Percentiles rank a stretch among this genome's conserved stretches.
phyloP scores from a whole-genome alignment of 805 yeast genomes.

The Candida krabiensis region DNA sequence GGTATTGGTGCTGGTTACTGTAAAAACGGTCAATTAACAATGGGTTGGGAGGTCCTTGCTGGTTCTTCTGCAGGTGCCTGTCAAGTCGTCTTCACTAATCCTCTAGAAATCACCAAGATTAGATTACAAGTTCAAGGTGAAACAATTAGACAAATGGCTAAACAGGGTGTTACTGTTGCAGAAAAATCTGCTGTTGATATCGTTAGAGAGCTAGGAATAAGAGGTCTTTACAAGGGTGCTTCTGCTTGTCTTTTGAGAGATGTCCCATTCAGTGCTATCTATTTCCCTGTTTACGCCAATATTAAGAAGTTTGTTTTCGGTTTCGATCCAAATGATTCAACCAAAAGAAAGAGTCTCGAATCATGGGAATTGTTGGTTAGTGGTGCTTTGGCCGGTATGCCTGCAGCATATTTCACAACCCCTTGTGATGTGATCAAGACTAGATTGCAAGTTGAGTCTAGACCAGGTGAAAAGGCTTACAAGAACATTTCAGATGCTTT shows the following conservation, averaged over 20 bases:
- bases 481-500: conserved; percentile 78
- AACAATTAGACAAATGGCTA: conserved; percentile 39
- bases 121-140: conserved; percentile 93
- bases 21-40: conserved; percentile 46
- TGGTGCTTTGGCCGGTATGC: conserved; percentile 97
- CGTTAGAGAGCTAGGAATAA: conserved; percentile 73
- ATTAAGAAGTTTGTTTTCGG: conserved; percentile 78
- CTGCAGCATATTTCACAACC: conserved; percentile 94
- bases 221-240: conserved; percentile 90
- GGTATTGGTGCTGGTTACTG: conserved; percentile 59
- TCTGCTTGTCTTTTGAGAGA: conserved; percentile 90
- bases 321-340: conserved; percentile 71
- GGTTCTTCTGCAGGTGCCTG: conserved; percentile 97
- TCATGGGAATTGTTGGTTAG: conserved; percentile 82
- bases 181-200: conserved; percentile 64
- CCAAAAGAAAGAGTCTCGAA: conserved; percentile 57
- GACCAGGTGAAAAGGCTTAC: conserved; percentile 75
- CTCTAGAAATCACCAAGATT: conserved; percentile 92
- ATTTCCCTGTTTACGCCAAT: conserved; percentile 96
- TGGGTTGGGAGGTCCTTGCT: conserved; percentile 72
- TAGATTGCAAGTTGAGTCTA: conserved; percentile 82
- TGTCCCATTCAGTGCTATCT: conserved; percentile 94
- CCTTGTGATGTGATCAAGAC: conserved; percentile 98
- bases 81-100: conserved; percentile 95
- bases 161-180: conserved; percentile 30